Evolutionary conservation across 176 grass and related monocot species (phyloP).

Genomic region (Luzula sylvatica): DNA sequence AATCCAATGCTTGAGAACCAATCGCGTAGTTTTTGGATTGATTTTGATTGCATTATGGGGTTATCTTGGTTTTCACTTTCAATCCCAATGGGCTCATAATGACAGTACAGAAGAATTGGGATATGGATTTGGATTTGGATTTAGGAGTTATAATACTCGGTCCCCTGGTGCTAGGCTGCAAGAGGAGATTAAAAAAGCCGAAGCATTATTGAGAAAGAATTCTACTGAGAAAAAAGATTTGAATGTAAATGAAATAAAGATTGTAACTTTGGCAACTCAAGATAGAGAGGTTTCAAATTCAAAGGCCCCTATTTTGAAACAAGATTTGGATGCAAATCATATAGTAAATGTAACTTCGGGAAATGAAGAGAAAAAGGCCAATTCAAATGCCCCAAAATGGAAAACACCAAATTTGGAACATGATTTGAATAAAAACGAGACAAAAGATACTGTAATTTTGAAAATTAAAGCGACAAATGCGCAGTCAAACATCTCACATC

Average conservation of each 20-base stretch:
- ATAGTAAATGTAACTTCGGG: not conserved
- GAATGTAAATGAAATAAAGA: constrained; percentile 3
- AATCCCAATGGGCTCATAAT: constrained; percentile 42
- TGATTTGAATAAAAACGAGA: constrained; percentile 13
- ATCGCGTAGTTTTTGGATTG: constrained; percentile 26
- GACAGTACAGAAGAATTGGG: constrained; percentile 7
- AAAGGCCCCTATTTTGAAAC: constrained; percentile 3
- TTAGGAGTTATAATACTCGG: constrained; percentile 12
- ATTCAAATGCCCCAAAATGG: not conserved
- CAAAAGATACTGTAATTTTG: constrained; percentile 10
- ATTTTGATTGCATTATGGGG: constrained; percentile 35
- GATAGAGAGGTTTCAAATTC: constrained; percentile 10
- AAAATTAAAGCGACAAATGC: constrained; percentile 1
- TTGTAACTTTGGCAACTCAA: constrained; percentile 1
- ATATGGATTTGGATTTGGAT: not conserved
- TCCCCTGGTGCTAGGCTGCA: constrained; percentile 11
- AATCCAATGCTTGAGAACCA: constrained; percentile 21
- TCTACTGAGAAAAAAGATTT: constrained; percentile 9
- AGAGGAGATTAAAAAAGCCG: constrained; percentile 2
- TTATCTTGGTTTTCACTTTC: constrained; percentile 44
- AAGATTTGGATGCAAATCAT: constrained; percentile 16
- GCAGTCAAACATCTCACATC: not conserved
- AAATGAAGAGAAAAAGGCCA: not conserved
- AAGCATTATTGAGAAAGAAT: constrained; percentile 9
- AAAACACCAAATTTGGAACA: constrained; percentile 1